Evolutionary conservation across 73 alveolate species (phyloP), one percentile per base, ranked within the genome.

Genomic region (Effrenium voratum): DNA sequence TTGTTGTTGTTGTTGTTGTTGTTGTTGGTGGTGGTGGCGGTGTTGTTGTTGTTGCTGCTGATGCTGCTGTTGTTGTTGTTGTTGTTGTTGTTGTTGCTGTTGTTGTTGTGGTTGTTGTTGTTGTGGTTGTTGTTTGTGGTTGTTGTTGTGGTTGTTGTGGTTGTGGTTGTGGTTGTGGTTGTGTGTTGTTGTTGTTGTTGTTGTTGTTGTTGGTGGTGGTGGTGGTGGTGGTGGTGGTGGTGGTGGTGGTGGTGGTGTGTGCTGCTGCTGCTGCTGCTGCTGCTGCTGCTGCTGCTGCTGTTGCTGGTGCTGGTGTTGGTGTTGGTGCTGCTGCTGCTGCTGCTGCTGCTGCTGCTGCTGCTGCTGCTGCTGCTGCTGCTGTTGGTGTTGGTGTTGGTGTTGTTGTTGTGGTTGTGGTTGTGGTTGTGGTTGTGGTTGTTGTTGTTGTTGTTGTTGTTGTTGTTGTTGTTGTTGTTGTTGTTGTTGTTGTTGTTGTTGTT

Each of bases 361-460:
- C 79, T 66, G 79, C 79, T 66, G 41, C 79, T 66, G 41, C 79
- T 66, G 79, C 79, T 66, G 41, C 79, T 66, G 41, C 79, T 68
- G 81, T 36, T 34, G 22, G 30, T 55, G 22, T 22, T 15, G 30
- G 12, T 55, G 30, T 55, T 55, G 30, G 12, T 15, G 30, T 55
- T 55, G 30, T 55, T 55, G 30, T 55, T 15, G 30, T 55, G 22
- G 30, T 55, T 55, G 30, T 55, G 22, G 30, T 55, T 55, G 30
- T 55, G 22, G 30, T 55, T 55, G 30, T 55, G 12, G 30, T 55
- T 15, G 30, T 55, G 22, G 30, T 55, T 55, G 30, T 55, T 15
- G 30, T 55, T 15, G 30, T 55, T 15, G 30, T 55, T 15, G 30
- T 55, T 15, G 30, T 55, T 15, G 30, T 55, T 15, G 30, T 55